phyloP scores from a whole-genome alignment of 1,139 yeast species.

The Spencermartinsiella ligniputridi region DNA sequence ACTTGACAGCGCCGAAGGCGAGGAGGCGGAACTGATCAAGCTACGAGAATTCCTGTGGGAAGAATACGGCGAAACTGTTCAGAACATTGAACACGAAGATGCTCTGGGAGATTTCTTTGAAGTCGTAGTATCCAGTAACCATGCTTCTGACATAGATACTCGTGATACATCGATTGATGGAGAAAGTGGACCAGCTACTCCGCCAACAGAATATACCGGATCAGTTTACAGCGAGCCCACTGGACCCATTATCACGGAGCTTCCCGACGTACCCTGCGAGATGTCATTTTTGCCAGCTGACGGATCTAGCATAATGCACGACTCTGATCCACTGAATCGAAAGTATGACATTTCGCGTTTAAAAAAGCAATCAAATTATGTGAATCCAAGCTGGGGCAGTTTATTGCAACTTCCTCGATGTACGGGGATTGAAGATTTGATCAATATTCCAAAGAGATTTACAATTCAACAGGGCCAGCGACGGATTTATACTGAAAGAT shows the following conservation, averaged over 20 bases:
- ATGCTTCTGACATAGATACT: neutral
- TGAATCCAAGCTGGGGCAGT: neutral
- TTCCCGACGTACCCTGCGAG: neutral
- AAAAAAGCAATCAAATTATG: neutral
- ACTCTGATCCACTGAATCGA: neutral
- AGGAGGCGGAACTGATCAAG: neutral
- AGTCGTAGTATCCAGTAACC: neutral
- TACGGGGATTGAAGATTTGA: neutral
- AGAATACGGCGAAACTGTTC: slow-evolving; percentile 2
- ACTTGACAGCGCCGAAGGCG: neutral
- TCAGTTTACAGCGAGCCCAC: neutral
- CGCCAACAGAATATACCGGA: neutral
- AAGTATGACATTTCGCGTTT: neutral
- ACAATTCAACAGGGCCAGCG: no score
- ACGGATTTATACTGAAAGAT: no score
- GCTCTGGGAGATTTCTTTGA: neutral
- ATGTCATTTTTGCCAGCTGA: neutral
- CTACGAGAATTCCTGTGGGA: slow-evolving; percentile 2
- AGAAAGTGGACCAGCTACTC: neutral
- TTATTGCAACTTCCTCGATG: neutral
- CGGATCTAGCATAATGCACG: neutral
- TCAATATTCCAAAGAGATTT: neutral
- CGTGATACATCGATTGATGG: neutral
- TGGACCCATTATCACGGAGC: neutral
- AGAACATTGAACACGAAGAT: neutral